Percentiles rank a stretch among this genome's conserved stretches.
Evolutionary conservation across 2,329 filamentous ascomycete species (phyloP).

Genomic region (Xylariomycetidae sp.): DNA sequence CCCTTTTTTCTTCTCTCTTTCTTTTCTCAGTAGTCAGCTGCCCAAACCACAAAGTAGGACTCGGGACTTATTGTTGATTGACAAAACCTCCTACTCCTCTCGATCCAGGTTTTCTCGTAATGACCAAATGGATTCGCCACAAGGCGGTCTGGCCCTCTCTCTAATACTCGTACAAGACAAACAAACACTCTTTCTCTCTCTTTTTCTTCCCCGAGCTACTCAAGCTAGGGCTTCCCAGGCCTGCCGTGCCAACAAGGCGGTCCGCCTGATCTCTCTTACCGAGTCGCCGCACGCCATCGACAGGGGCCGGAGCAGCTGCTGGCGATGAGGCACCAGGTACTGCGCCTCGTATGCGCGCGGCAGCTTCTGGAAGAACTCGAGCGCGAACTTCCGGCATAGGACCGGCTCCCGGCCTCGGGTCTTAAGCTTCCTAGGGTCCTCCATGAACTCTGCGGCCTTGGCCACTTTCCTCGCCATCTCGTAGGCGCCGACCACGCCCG

Average conservation of each 20-base stretch:
- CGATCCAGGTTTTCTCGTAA: too few relatives aligned
- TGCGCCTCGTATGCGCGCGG: conserved; percentile 45
- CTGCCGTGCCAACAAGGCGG: conserved; percentile 43
- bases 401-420: conserved; percentile 12
- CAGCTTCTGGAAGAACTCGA: conserved; percentile 44
- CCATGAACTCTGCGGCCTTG: conserved; percentile 7
- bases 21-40: too few relatives aligned
- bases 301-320: conserved; percentile 42
- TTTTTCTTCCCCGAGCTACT: conserved; percentile 14
- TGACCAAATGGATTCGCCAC: too few relatives aligned
- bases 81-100: too few relatives aligned
- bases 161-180: conserved; percentile 4
- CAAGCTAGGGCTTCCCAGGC: conserved; percentile 40
- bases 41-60: too few relatives aligned
- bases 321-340: conserved; percentile 39
- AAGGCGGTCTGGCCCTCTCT: too few relatives aligned
- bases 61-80: too few relatives aligned
- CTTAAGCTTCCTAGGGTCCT: conserved; percentile 6
- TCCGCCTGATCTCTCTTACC: conserved; percentile 47
- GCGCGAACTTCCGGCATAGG: conserved; percentile 40
- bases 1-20: too few relatives aligned
- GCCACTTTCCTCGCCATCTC: conserved; percentile 20
- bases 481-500: conserved; percentile 36
- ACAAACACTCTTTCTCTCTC: background rate
- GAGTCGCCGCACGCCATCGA: conserved; percentile 48